phyloP scores from a whole-genome alignment of 2,329 filamentous ascomycete genomes.

The Dichotomopilus funicola region DNA sequence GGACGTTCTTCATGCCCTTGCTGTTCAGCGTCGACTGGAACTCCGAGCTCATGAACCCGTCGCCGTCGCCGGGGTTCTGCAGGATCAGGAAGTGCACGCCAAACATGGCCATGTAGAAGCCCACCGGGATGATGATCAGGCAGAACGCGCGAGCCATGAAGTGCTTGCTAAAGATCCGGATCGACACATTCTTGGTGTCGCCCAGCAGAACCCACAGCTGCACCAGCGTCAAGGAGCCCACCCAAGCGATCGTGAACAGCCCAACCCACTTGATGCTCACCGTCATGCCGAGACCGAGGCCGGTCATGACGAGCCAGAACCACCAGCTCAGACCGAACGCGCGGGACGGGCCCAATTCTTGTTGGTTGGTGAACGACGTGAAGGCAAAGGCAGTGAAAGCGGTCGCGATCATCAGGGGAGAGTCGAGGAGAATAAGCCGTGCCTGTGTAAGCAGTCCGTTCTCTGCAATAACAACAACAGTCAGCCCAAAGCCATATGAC shows the following conservation, averaged over 20 bases:
- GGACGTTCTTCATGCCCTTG: constrained; percentile 92
- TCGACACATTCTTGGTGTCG: constrained; percentile 77
- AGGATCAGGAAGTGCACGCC: constrained; percentile 93
- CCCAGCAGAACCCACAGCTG: constrained; percentile 95
- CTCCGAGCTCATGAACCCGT: constrained; percentile 99
- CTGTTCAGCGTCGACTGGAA: constrained; percentile 97
- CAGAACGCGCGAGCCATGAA: constrained; percentile 87
- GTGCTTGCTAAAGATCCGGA: constrained; percentile 87
- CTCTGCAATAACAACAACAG: constrained; percentile 47
- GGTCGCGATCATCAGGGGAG: constrained; percentile 87
- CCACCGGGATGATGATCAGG: constrained; percentile 78
- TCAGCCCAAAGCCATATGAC: constrained; percentile 18
- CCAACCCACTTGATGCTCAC: constrained; percentile 98
- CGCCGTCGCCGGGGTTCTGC: constrained; percentile 89
- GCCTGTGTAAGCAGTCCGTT: constrained; percentile 95
- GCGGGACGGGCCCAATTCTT: constrained; percentile 82
- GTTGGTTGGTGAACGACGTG: constrained; percentile 91
- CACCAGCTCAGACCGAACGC: constrained; percentile 91
- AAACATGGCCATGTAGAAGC: constrained; percentile 96
- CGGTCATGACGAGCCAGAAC: constrained; percentile 91
- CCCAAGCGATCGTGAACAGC: constrained; percentile 97
- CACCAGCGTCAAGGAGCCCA: constrained; percentile 79
- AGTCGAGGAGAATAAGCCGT: constrained; percentile 91
- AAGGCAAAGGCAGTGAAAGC: constrained; percentile 87
- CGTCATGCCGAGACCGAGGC: constrained; percentile 81